Conservation (phyloP, 2,329 filamentous ascomycete genomes). For the Xylaria hypoxylon region DNA sequence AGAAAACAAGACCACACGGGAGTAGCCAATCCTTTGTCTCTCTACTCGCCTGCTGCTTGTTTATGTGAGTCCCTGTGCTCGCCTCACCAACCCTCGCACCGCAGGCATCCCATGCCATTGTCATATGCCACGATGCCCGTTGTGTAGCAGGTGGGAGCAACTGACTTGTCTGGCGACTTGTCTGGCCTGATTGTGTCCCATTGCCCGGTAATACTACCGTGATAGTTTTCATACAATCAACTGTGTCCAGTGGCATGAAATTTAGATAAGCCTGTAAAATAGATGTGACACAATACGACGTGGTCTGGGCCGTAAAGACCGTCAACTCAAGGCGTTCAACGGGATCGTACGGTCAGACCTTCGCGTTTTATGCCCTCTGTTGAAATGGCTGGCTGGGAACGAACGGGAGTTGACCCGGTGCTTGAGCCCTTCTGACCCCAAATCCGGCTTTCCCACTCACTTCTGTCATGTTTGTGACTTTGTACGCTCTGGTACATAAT, state of each 20-base stretch:
- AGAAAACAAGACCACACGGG: conserved; percentile 4
- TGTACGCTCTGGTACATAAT: background rate
- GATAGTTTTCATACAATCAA: background rate
- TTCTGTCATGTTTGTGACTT: background rate
- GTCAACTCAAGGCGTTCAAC: conserved; percentile 1
- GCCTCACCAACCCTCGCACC: conserved; percentile 3
- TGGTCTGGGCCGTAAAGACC: conserved; percentile 1
- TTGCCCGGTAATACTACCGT: conserved; percentile 12
- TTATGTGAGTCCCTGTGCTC: conserved; percentile 4
- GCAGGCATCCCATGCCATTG: conserved; percentile 17
- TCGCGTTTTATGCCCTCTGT: conserved; percentile 12
- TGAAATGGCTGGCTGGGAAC: background rate
- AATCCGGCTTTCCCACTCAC: background rate
- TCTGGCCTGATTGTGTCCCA: background rate
- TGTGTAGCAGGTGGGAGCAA: background rate
- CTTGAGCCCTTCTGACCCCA: background rate
- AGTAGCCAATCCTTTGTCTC: conserved; percentile 7
- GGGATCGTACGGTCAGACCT: conserved; percentile 12
- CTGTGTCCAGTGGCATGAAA: background rate
- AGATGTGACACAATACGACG: conserved; percentile 16
- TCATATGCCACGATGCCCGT: conserved; percentile 7
- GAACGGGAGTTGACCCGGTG: background rate
- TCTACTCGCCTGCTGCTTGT: background rate
- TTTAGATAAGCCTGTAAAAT: conserved; percentile 2
- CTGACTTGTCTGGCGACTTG: background rate